A percentile compares a stretch with the other conserved stretches of the same genome.
Conservation (phyloP, 345 rosid genomes). For the Sapria himalayana region DNA sequence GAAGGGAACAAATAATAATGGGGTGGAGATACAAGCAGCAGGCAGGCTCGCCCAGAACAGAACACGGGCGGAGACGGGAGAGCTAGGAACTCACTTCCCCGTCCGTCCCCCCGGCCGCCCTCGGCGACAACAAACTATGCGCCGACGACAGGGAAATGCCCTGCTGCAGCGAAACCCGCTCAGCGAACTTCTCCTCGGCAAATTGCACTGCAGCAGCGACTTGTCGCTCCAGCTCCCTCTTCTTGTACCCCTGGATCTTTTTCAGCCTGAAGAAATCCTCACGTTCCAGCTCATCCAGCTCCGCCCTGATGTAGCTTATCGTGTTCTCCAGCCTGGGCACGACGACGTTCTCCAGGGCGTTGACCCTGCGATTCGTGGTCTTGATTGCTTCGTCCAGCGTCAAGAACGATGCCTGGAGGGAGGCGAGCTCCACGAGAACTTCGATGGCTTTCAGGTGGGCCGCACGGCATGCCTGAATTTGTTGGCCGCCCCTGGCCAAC, state of each 20-base stretch:
- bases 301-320: neutral
- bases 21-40: too few relatives aligned
- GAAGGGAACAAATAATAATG: too few relatives aligned
- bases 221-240: slow-evolving; percentile 1
- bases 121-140: neutral
- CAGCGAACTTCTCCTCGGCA: slow-evolving; percentile 2
- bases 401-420: slow-evolving; percentile 1
- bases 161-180: slow-evolving; percentile 4
- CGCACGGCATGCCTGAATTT: slow-evolving; percentile 69
- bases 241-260: neutral
- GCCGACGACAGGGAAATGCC: neutral
- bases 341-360: slow-evolving; percentile 1
- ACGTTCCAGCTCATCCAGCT: slow-evolving; percentile 2
- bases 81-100: neutral
- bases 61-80: too few relatives aligned
- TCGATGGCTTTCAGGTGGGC: slow-evolving; percentile 37
- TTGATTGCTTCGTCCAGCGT: slow-evolving; percentile 1
- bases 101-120: neutral
- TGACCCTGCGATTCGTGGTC: slow-evolving; percentile 1
- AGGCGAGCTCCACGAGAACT: neutral
- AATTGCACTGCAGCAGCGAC: neutral
- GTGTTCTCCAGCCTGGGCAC: slow-evolving; percentile 1
- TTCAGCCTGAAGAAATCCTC: slow-evolving; percentile 2
- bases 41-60: too few relatives aligned
- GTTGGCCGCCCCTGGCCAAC: slow-evolving; percentile 9